Evolutionary conservation across 495 filamentous ascomycete genomes (phyloP), one percentile per base, ranked within the genome.

Genomic region (Aspergillus steynii): DNA sequence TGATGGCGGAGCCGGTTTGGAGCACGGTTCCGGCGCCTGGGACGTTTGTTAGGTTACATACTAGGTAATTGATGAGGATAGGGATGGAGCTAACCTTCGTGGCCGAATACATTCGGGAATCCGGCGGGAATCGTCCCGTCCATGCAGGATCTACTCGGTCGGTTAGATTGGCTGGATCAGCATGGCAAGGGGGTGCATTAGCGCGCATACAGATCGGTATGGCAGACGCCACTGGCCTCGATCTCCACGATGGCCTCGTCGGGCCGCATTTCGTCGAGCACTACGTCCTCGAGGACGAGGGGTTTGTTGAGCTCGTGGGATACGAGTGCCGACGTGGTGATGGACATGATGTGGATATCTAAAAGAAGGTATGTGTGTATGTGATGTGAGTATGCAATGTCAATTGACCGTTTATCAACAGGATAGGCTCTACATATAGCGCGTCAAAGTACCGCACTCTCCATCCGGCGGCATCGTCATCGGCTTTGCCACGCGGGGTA

Each of bases 11-110:
- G 32, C 82, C 82, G 25, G 74, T 55, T 29, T 67, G 64, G 29
- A 75, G 51, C 20, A 85, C 65, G 29, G 74, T 58, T 2, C 82
- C 82, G 6, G 79, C 75, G 46, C 81, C 69, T 72, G 50, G 12
- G 28, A 20, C 29, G 45, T 47, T 10, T 12, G 34, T 55, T 37
- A 53, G 7, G 45, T 42, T 53, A 4, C 25, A 6, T 53, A 4
- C 6, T n/a, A 0, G 48, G 26, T 4, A 37, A 31, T 27, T 28
- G 2, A 20, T 8, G 47, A 15, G 29, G 5, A n/a, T 45, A 29
- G 29, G 47, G 47, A 6, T 9, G 14, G 27, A 15, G 12, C 46
- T 25, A 25, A 72, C 67, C 70, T 68, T 72, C 69, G 42, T 72
- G 69, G 3, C 69, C 67, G 28, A 65, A 51, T 1, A 71, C 61